A percentile compares a stretch with the other conserved stretches of the same genome.
Conservation (phyloP, 2,329 filamentous ascomycete species). For the Fusarium bactridioides region DNA sequence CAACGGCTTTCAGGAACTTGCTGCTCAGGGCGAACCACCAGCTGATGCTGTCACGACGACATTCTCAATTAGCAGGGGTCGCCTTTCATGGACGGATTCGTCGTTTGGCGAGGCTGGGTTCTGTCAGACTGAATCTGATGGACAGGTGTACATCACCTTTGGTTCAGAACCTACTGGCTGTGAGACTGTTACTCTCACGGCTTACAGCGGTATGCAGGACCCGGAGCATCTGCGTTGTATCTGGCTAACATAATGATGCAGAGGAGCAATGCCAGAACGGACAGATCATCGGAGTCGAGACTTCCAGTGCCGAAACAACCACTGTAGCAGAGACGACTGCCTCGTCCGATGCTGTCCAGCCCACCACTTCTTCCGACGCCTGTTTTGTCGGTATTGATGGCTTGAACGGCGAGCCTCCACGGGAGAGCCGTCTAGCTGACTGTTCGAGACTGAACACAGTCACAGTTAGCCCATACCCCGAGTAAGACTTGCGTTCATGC, state of each 20-base stretch:
- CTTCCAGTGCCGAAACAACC: background rate
- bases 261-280: conserved; percentile 14
- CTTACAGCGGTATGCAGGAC: background rate
- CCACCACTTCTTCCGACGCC: background rate
- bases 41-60: background rate
- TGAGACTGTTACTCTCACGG: background rate
- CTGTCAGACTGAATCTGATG: background rate
- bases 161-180: background rate
- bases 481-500: background rate
- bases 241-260: background rate
- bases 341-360: background rate
- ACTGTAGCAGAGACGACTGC: background rate
- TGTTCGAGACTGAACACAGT: background rate
- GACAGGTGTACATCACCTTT: conserved; percentile 10
- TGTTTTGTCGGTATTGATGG: background rate
- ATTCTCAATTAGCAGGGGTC: background rate
- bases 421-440: conserved; percentile 1
- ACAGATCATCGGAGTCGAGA: background rate
- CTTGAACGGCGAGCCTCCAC: background rate
- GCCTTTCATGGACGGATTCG: background rate
- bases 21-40: background rate
- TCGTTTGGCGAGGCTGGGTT: background rate
- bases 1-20: background rate
- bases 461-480: conserved; percentile 9
- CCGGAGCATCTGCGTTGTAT: accelerated